Conservation (phyloP, 2,329 filamentous ascomycete species). For the Magnaporthales sp. region DNA sequence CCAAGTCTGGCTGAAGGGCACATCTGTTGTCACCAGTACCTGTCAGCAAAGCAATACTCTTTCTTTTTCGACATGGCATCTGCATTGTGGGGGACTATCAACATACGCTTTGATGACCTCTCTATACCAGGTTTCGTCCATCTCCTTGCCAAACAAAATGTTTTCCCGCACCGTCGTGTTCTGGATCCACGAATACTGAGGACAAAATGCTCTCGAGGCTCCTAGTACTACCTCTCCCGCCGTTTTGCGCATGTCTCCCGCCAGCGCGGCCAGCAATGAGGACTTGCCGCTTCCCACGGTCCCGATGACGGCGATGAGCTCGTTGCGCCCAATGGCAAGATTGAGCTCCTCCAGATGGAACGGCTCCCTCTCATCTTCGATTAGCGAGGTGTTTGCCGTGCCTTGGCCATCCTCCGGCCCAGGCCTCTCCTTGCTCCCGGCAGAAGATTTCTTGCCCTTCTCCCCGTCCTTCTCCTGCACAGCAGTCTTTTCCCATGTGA, state of each 20-base stretch:
- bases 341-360: conserved; percentile 65
- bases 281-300: conserved; percentile 86
- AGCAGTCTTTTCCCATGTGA: conserved; percentile 76
- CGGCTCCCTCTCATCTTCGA: conserved; percentile 48
- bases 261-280: conserved; percentile 78
- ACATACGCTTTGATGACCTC: conserved; percentile 69
- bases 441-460: conserved; percentile 28
- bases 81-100: not conserved
- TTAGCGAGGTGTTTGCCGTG: conserved; percentile 40
- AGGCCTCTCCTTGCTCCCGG: conserved; percentile 24
- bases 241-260: conserved; percentile 88
- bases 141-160: conserved; percentile 78
- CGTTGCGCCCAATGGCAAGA: conserved; percentile 61
- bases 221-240: conserved; percentile 65
- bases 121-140: conserved; percentile 71
- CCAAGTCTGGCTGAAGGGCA: conserved; percentile 74
- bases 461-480: conserved; percentile 38
- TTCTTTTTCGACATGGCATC: not conserved
- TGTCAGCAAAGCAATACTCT: conserved; percentile 5
- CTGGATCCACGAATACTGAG: conserved; percentile 97
- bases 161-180: conserved; percentile 83
- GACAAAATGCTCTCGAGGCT: conserved; percentile 79
- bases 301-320: conserved; percentile 79
- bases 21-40: conserved; percentile 42
- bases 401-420: conserved; percentile 21